phyloP scores from a whole-genome alignment of 306 rosid genomes.

The Geum urbanum region DNA sequence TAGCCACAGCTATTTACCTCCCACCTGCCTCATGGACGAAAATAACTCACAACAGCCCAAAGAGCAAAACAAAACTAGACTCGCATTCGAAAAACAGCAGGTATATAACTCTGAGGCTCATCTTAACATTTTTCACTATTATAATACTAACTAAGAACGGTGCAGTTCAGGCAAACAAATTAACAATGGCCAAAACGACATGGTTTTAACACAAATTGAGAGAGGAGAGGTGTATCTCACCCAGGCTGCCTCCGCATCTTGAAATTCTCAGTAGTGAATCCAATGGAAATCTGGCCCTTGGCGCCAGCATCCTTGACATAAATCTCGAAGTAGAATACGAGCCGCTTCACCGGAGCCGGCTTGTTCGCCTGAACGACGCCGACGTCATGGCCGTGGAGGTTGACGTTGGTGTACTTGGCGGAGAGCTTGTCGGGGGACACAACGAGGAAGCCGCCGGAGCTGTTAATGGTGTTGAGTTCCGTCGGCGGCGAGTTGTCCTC shows the following conservation, averaged over 20 bases:
- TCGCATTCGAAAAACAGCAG: neutral
- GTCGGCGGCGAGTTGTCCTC: constrained; percentile 66
- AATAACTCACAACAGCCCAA: neutral
- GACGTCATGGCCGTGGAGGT: constrained; percentile 91
- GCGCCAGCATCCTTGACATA: constrained; percentile 82
- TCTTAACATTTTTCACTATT: neutral
- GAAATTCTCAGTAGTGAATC: constrained; percentile 80
- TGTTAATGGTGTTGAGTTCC: constrained; percentile 84
- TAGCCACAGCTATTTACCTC: constrained; percentile 95
- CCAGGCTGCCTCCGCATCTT: constrained; percentile 99
- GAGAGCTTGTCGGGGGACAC: constrained; percentile 84
- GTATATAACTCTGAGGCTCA: neutral
- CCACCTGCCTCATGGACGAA: constrained; percentile 51
- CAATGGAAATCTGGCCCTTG: constrained; percentile 82
- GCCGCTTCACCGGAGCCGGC: constrained; percentile 72
- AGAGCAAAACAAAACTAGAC: neutral
- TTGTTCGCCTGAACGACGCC: constrained; percentile 85
- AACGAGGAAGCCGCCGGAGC: constrained; percentile 87
- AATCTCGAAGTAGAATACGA: constrained; percentile 86
- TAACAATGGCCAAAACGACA: neutral
- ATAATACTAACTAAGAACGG: neutral
- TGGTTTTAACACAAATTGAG: neutral
- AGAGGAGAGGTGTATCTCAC: constrained; percentile 26
- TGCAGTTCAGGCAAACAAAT: neutral
- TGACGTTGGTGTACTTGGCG: constrained; percentile 59